Evolutionary conservation across 164 flowering plant genomes (phyloP).

Genomic region (Vitis cinerea): DNA sequence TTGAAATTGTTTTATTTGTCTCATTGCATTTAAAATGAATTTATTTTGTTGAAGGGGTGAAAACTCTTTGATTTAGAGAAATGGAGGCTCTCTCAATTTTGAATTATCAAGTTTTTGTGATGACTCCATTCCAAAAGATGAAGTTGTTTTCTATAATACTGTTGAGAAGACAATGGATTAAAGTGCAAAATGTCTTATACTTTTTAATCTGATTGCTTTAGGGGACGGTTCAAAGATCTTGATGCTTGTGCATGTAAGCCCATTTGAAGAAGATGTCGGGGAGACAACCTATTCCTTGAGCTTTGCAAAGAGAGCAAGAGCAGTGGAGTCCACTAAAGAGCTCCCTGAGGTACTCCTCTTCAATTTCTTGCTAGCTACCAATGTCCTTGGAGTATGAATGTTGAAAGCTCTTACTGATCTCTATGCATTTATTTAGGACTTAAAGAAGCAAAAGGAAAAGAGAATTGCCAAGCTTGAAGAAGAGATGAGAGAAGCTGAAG

Average conservation of each 20-base stretch:
- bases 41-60: not conserved
- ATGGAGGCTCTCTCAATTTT: not conserved
- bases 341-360: conserved; percentile 41
- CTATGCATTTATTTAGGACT: conserved; percentile 36
- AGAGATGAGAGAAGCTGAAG: conserved; percentile 58
- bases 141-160: not conserved
- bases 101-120: not conserved
- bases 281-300: conserved; percentile 71
- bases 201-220: conserved; percentile 18
- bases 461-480: conserved; percentile 46
- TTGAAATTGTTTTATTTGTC: not conserved
- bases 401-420: not conserved
- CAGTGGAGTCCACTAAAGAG: conserved; percentile 51
- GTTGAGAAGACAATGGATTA: not conserved
- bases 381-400: not conserved
- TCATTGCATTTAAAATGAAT: not conserved
- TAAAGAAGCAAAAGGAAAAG: conserved; percentile 49
- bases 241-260: conserved; percentile 78
- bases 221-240: conserved; percentile 73
- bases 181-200: not conserved
- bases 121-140: not conserved
- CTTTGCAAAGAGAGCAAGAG: conserved; percentile 75
- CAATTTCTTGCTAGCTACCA: not conserved
- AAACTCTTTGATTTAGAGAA: not conserved
- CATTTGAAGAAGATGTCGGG: conserved; percentile 59